Percentiles rank a stretch among this genome's conserved stretches.
These are phyloP conservation scores for Pseudogymnoascus sp. DNA, from an alignment of 2,329 filamentous ascomycete species.

Conservation along the genomic window DNA sequence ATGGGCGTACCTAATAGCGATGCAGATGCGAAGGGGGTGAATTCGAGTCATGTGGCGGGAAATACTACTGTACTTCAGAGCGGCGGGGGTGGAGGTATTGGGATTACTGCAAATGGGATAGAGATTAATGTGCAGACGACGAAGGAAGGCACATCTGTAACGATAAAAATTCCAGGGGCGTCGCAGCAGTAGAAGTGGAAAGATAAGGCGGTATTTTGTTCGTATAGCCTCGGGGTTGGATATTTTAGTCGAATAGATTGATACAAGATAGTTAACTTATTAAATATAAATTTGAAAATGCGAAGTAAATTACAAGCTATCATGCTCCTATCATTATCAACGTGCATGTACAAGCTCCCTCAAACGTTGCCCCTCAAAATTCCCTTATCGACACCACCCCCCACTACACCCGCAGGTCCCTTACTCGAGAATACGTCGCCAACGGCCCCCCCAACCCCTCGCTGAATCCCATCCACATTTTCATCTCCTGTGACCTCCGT, in stretches of 20 bases:
- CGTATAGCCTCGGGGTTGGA: neutral
- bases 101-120: conserved; percentile 16
- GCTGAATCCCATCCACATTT: conserved; percentile 23
- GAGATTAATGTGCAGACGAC: conserved; percentile 23
- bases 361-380: conserved; percentile 19
- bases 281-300: conserved; percentile 26
- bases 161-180: conserved; percentile 21
- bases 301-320: conserved; percentile 27
- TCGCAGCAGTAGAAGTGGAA: conserved; percentile 12
- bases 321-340: conserved; percentile 19
- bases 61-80: neutral
- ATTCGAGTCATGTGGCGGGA: neutral
- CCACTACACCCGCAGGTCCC: conserved; percentile 17
- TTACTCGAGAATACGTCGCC: conserved; percentile 19
- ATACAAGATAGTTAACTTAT: neutral
- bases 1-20: neutral
- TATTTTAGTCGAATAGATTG: too few species aligned
- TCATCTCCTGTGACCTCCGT: conserved; percentile 23
- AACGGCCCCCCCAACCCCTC: conserved; percentile 17
- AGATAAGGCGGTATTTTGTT: neutral
- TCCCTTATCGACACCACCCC: conserved; percentile 20
- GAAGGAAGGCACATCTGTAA: conserved; percentile 21
- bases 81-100: conserved; percentile 8
- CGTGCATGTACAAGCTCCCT: neutral
- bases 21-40: neutral